Evolutionary conservation across 306 rosid species (phyloP).

Genomic region (Ceratonia siliqua): DNA sequence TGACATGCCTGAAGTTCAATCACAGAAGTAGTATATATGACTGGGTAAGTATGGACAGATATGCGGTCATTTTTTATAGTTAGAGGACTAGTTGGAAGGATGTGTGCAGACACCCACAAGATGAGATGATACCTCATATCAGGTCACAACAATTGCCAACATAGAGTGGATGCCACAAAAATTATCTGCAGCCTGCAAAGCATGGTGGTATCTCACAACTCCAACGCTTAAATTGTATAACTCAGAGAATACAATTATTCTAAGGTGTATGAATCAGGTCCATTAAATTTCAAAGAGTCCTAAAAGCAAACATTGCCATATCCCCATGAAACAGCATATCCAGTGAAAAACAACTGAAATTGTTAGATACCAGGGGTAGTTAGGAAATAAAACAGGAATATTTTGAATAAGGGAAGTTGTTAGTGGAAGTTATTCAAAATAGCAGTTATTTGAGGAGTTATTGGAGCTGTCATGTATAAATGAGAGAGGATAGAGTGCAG

Average conservation of each 20-base stretch:
- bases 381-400: no score
- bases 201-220: constrained; percentile 28
- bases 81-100: constrained; percentile 31
- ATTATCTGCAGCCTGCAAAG: constrained; percentile 41
- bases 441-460: no score
- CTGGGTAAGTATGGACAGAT: background rate
- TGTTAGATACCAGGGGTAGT: no score
- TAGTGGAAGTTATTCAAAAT: no score
- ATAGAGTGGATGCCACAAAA: constrained; percentile 42
- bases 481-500: no score
- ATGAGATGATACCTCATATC: constrained; percentile 37
- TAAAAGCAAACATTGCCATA: constrained; percentile 18
- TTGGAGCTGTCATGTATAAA: no score
- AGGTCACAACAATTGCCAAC: constrained; percentile 43
- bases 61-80: constrained; percentile 1
- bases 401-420: no score
- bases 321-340: constrained; percentile 23
- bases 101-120: constrained; percentile 33
- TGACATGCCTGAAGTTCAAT: constrained; percentile 15
- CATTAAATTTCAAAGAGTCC: constrained; percentile 21
- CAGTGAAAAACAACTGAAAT: background rate
- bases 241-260: constrained; percentile 11
- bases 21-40: constrained; percentile 29
- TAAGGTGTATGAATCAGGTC: constrained; percentile 21
- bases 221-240: constrained; percentile 33